phyloP scores from a whole-genome alignment of 306 rosid genomes.

The Dryas octopetala region DNA sequence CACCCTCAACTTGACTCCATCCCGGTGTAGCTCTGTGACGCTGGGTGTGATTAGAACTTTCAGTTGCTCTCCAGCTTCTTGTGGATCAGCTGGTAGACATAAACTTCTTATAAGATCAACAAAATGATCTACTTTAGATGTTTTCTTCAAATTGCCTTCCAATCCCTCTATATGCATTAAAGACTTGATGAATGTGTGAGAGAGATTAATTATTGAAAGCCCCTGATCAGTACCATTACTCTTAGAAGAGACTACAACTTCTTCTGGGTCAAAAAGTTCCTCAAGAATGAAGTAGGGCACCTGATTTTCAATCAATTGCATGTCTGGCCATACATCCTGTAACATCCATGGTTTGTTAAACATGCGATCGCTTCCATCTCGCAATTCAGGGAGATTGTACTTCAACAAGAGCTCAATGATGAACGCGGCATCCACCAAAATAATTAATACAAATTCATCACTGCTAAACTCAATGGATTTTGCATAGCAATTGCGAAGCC shows the following conservation, averaged over 20 bases:
- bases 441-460: constrained; percentile 22
- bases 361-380: constrained; percentile 15
- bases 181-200: constrained; percentile 27
- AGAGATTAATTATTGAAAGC: constrained; percentile 20
- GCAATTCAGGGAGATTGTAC: neutral
- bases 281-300: constrained; percentile 36
- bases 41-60: constrained; percentile 14
- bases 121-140: too few relatives aligned
- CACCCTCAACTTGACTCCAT: constrained; percentile 30
- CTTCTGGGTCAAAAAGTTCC: neutral
- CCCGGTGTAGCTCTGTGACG: constrained; percentile 22
- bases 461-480: constrained; percentile 8
- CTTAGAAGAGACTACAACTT: neutral
- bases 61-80: neutral
- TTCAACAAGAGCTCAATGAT: constrained; percentile 19
- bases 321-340: constrained; percentile 31
- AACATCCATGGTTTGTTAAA: constrained; percentile 39
- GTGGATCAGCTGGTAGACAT: constrained; percentile 16
- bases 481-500: constrained; percentile 16
- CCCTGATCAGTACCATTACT: neutral
- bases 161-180: neutral
- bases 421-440: constrained; percentile 26
- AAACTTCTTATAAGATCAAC: too few relatives aligned
- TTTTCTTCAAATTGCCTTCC: neutral
- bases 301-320: constrained; percentile 46